Evolutionary conservation across 1,284 basidiomycete species (phyloP).

Genomic region (Apiotrichum porosum): DNA sequence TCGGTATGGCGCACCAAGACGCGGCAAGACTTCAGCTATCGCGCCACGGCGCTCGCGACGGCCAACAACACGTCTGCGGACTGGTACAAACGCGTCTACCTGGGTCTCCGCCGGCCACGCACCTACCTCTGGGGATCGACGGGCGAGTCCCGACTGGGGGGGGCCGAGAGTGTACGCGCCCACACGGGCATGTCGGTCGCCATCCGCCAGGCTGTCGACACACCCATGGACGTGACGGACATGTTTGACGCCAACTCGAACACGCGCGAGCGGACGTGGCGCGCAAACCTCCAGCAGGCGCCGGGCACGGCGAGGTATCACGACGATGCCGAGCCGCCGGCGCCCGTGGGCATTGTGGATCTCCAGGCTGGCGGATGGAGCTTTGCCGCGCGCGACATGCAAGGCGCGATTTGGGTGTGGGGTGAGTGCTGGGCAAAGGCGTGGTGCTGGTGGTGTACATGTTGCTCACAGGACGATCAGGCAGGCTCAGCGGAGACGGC

Average conservation of each 20-base stretch:
- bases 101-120: conserved; percentile 57
- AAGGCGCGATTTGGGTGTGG: conserved; percentile 74
- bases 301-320: background rate
- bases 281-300: background rate
- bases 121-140: conserved; percentile 78
- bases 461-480: background rate
- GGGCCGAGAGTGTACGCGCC: background rate
- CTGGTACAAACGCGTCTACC: conserved; percentile 75
- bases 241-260: background rate
- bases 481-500: conserved; percentile 52
- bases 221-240: conserved; percentile 3
- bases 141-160: conserved; percentile 21
- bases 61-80: conserved; percentile 18
- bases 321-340: conserved; percentile 22
- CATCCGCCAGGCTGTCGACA: background rate
- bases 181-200: background rate
- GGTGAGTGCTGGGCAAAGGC: conserved; percentile 55
- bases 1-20: conserved; percentile 72
- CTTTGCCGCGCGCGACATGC: conserved; percentile 55
- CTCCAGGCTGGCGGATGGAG: conserved; percentile 73
- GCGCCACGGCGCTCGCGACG: conserved; percentile 46
- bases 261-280: background rate
- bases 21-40: conserved; percentile 70
- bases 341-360: conserved; percentile 57
- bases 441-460: too few species aligned